Evolutionary conservation across 2,329 filamentous ascomycete species (phyloP), one percentile per base, ranked within the genome.

Genomic region (Davidsoniella neocaledoniae): DNA sequence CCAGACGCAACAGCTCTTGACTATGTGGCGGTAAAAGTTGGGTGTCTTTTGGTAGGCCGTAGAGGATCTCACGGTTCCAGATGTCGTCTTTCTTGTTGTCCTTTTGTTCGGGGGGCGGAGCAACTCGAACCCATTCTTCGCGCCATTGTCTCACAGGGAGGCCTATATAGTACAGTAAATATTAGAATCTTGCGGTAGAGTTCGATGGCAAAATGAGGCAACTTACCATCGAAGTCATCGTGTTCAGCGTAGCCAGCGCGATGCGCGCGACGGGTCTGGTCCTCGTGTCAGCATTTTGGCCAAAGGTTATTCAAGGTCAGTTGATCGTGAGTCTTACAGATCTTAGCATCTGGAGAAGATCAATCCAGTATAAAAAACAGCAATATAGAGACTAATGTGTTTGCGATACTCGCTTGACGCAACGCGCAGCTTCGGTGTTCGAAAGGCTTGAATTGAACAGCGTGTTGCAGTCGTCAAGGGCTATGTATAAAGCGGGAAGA

Each of bases 61-160:
- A 71, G 2, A 85, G 80, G 16, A 86, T 73, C 60, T 94, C 88
- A 44, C 71, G 60, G n/a, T 79, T 80, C 76, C 83, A 90, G 48
- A 76, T 70, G 61, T 83, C 76, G 58, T 79, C 77, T 56, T 73
- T 73, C 54, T 78, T 70, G 29, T 67, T 70, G 25, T 72, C 77
- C 57, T 88, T 82, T 54, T 77, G 69, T 37, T 76, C 72, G 8
- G 73, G 68, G 10, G 76, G 76, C 48, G 85, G 80, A 56, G 77
- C 78, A 59, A 90, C 68, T 40, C 68, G 81, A 51, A 86, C 73
- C 65, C 69, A 70, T 52, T 83, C 78, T 55, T 83, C 79, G 50
- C 84, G 79, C 83, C 87, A 96, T 74, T 94, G 86, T 59, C 87
- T 82, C 52, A 95, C 83, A 14, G 90, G 90, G 9, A 95, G 73